Evolutionary conservation across 805 yeast species (phyloP).

Genomic region (Candida tibetensis): DNA sequence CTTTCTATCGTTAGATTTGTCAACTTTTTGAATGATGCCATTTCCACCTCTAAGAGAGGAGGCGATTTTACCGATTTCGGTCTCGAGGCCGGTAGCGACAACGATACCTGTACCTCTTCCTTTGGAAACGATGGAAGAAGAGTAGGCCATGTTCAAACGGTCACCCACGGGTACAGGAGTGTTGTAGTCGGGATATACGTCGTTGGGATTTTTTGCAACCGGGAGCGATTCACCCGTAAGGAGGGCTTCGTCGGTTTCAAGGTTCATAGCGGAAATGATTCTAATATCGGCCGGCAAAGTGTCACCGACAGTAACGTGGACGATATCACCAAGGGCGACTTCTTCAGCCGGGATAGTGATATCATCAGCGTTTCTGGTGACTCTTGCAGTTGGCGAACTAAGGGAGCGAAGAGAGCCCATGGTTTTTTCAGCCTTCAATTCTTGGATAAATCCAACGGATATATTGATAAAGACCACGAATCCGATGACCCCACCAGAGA

Average conservation of each 20-base stretch:
- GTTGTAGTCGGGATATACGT: constrained; percentile 33
- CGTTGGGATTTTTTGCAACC: constrained; percentile 50
- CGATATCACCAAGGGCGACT: constrained; percentile 74
- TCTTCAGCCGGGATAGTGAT: constrained; percentile 56
- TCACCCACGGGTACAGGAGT: constrained; percentile 63
- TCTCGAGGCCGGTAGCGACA: constrained; percentile 62
- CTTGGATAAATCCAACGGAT: constrained; percentile 66
- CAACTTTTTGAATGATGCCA: constrained; percentile 38
- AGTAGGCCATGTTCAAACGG: constrained; percentile 65
- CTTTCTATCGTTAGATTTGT: constrained; percentile 39
- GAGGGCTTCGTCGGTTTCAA: constrained; percentile 69
- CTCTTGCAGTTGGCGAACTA: constrained; percentile 69
- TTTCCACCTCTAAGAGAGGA: constrained; percentile 47
- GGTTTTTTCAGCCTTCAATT: constrained; percentile 71
- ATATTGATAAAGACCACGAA: constrained; percentile 65
- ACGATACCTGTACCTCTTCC: constrained; percentile 74
- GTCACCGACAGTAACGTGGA: constrained; percentile 64
- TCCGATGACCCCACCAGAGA: constrained; percentile 77
- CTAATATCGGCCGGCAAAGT: constrained; percentile 75
- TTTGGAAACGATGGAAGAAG: constrained; percentile 67
- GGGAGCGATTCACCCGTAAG: constrained; percentile 68
- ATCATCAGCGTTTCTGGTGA: constrained; percentile 58
- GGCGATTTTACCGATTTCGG: constrained; percentile 78
- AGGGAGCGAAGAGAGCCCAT: constrained; percentile 70
- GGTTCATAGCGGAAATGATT: constrained; percentile 54